Evolutionary conservation across 2,329 filamentous ascomycete genomes (phyloP), one percentile per base, ranked within the genome.

Genomic region (Fusarium xylarioides): DNA sequence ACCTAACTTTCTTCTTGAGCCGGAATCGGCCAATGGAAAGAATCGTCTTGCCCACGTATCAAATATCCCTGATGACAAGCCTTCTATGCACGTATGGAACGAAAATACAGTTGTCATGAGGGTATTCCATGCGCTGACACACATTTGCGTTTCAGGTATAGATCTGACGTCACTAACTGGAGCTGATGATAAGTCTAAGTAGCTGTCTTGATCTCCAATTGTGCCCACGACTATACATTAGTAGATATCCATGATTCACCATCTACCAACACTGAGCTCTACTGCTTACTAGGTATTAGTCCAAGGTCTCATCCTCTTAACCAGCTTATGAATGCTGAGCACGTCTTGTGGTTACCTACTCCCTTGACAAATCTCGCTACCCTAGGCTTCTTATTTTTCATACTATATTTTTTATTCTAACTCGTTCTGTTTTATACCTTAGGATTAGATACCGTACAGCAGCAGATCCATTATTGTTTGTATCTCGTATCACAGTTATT

Each of bases 161-260:
- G 5, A 15, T 42, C 26, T 73, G 70, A 72, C 70, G 70, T 72
- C 70, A 72, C 46, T 28, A 12, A 44, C 16, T 28, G 30, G 26
- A 21, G 28, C 21, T 35, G 35, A 32, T 38, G 32, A 54, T 54
- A 44, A n/a, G n/a, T 5, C 26, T 26, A 26, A 18, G 44, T 53
- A 38, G 35, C n/a, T 44, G n/a, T 34, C 61, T 66, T 66, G 38
- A 52, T 37, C 35, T 14, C 11, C 32, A 42, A 23, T n/a, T 26
- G 11, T 62, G 34, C 28, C 57, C 30, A 57, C 69, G 30, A 57
- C 44, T 46, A 43, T 19, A 26, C 14, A 55, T 19, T 35, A 18
- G 21, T 32, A 28, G 14, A 46, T 40, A 19, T 37, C 15, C 30
- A 47, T 69, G 66, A 69, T 65, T 69, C 58, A 63, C 65, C 42